Conservation (phyloP, 345 rosid genomes). For the Diplotaxis tenuifolia region DNA sequence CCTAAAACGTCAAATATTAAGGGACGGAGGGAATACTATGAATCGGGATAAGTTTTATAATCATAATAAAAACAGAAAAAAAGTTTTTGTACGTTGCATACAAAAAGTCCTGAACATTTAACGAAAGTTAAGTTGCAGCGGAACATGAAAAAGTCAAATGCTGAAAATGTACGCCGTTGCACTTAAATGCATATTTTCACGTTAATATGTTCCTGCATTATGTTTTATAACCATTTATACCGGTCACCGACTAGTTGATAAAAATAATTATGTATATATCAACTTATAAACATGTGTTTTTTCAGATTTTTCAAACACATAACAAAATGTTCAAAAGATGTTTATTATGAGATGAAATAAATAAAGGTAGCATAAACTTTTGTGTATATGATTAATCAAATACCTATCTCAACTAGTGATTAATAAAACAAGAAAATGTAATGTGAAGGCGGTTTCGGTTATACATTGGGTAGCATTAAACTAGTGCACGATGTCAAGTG, state of each 20-base stretch:
- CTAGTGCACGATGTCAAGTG: constrained; percentile 22
- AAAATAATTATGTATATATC: constrained; percentile 3
- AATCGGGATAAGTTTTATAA: not conserved
- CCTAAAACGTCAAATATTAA: too few relatives aligned
- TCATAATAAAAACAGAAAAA: not conserved
- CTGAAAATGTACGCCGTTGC: constrained; percentile 19
- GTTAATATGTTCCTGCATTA: constrained; percentile 27
- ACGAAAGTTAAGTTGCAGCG: constrained; percentile 13
- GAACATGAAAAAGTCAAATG: constrained; percentile 19
- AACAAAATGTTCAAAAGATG: not conserved
- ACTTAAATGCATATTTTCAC: constrained; percentile 20
- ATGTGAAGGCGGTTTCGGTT: constrained; percentile 17
- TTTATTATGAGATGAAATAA: not conserved
- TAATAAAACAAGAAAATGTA: constrained; percentile 4
- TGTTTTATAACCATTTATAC: constrained; percentile 17
- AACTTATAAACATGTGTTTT: not conserved
- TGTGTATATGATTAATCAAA: not conserved
- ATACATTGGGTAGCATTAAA: constrained; percentile 13
- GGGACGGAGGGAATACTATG: too few relatives aligned
- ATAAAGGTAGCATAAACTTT: not conserved
- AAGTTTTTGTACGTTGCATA: not conserved
- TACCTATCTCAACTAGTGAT: not conserved
- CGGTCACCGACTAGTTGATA: constrained; percentile 28
- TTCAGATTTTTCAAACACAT: not conserved
- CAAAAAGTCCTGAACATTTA: constrained; percentile 19